These are phyloP conservation scores for Penicillium cosmopolitanum DNA, from an alignment of 495 filamentous ascomycete species.

Conservation along the genomic window DNA sequence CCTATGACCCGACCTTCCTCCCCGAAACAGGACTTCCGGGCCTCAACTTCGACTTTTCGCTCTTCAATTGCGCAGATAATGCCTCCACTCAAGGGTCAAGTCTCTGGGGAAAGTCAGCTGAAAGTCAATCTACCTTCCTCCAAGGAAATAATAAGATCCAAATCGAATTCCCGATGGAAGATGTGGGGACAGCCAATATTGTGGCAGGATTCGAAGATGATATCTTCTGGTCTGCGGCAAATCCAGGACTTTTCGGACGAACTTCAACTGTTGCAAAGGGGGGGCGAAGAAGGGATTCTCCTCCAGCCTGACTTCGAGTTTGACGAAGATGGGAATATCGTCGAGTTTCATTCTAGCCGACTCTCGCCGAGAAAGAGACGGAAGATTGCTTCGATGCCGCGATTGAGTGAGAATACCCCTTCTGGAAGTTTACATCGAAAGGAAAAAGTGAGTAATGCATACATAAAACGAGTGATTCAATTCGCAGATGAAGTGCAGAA, in stretches of 20 bases:
- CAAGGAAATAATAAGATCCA: constrained; percentile 27
- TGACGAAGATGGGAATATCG: constrained; percentile 65
- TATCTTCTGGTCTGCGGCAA: constrained; percentile 27
- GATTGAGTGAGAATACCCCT: not conserved
- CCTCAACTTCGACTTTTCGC: constrained; percentile 58
- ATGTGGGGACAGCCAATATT: not conserved
- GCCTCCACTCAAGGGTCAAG: constrained; percentile 7
- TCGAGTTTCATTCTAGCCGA: constrained; percentile 35
- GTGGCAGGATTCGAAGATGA: constrained; percentile 24
- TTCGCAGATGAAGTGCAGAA: not conserved
- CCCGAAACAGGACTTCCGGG: constrained; percentile 64
- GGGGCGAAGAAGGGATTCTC: constrained; percentile 54
- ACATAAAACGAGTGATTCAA: too few species aligned
- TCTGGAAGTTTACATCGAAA: not conserved
- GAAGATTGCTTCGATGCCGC: not conserved
- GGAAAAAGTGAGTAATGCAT: constrained; percentile 26
- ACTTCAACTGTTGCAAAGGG: constrained; percentile 22
- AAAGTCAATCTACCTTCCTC: constrained; percentile 33
- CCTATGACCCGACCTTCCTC: constrained; percentile 86
- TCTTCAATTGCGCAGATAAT: constrained; percentile 24
- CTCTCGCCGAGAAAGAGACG: constrained; percentile 21
- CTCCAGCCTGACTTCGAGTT: constrained; percentile 69
- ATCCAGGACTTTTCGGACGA: constrained; percentile 23
- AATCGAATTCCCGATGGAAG: constrained; percentile 39
- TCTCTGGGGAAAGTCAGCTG: constrained; percentile 29